These are phyloP conservation scores for Boechera retrofracta DNA, from an alignment of 345 rosid genomes.

Conservation along the genomic window DNA sequence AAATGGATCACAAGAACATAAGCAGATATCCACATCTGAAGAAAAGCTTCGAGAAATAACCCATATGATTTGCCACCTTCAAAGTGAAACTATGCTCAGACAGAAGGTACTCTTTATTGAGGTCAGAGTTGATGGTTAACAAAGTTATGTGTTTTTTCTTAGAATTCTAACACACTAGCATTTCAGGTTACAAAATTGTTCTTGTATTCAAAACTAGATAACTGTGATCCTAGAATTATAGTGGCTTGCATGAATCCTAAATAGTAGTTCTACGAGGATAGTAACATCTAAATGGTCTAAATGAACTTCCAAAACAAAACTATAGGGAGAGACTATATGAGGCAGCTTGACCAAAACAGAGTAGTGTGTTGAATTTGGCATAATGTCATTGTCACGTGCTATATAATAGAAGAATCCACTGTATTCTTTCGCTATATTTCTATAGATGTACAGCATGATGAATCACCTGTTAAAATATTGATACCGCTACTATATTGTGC, in stretches of 20 bases:
- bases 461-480: background rate
- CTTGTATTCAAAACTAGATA: background rate
- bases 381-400: too few relatives aligned
- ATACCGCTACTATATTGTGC: background rate
- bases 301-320: background rate
- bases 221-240: background rate
- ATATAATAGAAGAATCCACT: too few relatives aligned
- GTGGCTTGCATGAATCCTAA: slow-evolving; percentile 19
- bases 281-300: background rate
- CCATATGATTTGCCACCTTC: slow-evolving; percentile 60
- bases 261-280: slow-evolving; percentile 3
- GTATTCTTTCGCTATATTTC: background rate
- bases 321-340: slow-evolving; percentile 21
- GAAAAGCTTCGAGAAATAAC: slow-evolving; percentile 70
- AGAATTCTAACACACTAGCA: background rate
- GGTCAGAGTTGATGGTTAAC: slow-evolving; percentile 19
- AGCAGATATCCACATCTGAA: slow-evolving; percentile 48
- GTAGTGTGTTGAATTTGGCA: slow-evolving; percentile 3
- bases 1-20: slow-evolving; percentile 42
- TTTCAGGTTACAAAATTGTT: background rate
- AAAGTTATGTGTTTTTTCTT: background rate
- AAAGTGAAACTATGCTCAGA: slow-evolving; percentile 58
- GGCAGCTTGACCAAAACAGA: slow-evolving; percentile 12
- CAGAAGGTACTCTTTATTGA: slow-evolving; percentile 57
- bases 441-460: background rate